Evolutionary conservation across 352 stramenopile genomes (phyloP).

Genomic region (Pythium vanterpoolii): DNA sequence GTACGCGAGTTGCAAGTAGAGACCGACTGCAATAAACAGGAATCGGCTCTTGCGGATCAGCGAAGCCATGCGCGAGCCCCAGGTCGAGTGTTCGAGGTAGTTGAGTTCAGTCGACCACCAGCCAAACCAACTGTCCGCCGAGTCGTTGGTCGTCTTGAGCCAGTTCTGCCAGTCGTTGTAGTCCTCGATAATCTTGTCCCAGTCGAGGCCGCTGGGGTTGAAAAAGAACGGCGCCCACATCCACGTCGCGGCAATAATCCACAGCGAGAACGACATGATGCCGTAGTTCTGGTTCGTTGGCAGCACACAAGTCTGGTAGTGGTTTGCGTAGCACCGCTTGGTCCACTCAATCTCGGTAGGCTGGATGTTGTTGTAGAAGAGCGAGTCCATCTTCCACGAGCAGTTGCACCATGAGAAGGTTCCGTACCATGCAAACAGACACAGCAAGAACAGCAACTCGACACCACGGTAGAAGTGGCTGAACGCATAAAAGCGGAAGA

Average conservation of each 20-base stretch:
- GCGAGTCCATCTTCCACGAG: slow-evolving; percentile 63
- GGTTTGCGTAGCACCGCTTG: slow-evolving; percentile 70
- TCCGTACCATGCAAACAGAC: slow-evolving; percentile 87
- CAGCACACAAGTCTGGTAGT: slow-evolving; percentile 89
- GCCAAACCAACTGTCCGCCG: slow-evolving; percentile 82
- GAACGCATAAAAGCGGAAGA: slow-evolving; percentile 97
- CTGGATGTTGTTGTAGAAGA: slow-evolving; percentile 76
- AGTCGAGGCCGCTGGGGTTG: slow-evolving; percentile 97
- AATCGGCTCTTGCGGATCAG: slow-evolving; percentile 83
- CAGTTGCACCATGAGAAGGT: slow-evolving; percentile 93
- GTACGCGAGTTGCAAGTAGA: slow-evolving; percentile 50
- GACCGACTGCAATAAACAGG: slow-evolving; percentile 44
- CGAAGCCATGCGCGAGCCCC: slow-evolving; percentile 54
- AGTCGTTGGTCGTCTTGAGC: slow-evolving; percentile 89
- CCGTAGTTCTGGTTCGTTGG: slow-evolving; percentile 96
- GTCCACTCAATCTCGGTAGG: slow-evolving; percentile 76
- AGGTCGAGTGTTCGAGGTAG: slow-evolving; percentile 80
- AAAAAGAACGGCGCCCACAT: slow-evolving; percentile 90
- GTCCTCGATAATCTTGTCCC: slow-evolving; percentile 95
- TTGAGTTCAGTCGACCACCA: slow-evolving; percentile 86
- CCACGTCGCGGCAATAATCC: slow-evolving; percentile 91
- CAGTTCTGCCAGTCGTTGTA: slow-evolving; percentile 94
- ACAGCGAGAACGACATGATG: slow-evolving; percentile 96
- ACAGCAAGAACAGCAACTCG: slow-evolving; percentile 87
- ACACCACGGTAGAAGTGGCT: slow-evolving; percentile 98